Evolutionary conservation across 106 monocot species (phyloP).

Genomic region (Phalaenopsis equestris): DNA sequence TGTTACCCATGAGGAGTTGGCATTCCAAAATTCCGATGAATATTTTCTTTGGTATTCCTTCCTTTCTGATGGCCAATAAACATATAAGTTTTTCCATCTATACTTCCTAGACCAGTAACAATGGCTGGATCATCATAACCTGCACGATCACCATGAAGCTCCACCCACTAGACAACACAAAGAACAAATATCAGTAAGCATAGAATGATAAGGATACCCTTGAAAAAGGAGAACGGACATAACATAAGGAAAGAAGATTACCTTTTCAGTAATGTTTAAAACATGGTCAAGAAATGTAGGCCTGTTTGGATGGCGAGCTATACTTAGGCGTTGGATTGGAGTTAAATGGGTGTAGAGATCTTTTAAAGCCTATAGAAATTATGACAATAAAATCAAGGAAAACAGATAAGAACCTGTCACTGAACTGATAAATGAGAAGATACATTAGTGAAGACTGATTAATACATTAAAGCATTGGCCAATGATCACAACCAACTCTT

Average conservation of each 20-base stretch:
- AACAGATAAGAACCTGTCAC: neutral
- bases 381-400: slow-evolving; percentile 6
- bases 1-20: slow-evolving; percentile 93
- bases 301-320: slow-evolving; percentile 85
- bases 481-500: no score
- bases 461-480: no score
- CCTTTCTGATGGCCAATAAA: slow-evolving; percentile 94
- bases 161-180: slow-evolving; percentile 59
- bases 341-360: slow-evolving; percentile 68
- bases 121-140: slow-evolving; percentile 98
- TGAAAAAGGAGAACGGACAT: neutral
- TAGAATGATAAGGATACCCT: neutral
- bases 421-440: neutral
- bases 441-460: neutral
- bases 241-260: slow-evolving; percentile 11
- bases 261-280: slow-evolving; percentile 78
- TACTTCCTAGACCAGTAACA: slow-evolving; percentile 69
- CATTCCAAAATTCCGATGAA: slow-evolving; percentile 90
- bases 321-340: slow-evolving; percentile 67
- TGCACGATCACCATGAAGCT: slow-evolving; percentile 91
- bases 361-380: slow-evolving; percentile 50
- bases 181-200: slow-evolving; percentile 1
- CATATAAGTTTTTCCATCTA: slow-evolving; percentile 77
- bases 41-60: slow-evolving; percentile 90
- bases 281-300: slow-evolving; percentile 89